Conservation (phyloP, 768 basidiomycete species). For the Leccinum longicurvipes region DNA sequence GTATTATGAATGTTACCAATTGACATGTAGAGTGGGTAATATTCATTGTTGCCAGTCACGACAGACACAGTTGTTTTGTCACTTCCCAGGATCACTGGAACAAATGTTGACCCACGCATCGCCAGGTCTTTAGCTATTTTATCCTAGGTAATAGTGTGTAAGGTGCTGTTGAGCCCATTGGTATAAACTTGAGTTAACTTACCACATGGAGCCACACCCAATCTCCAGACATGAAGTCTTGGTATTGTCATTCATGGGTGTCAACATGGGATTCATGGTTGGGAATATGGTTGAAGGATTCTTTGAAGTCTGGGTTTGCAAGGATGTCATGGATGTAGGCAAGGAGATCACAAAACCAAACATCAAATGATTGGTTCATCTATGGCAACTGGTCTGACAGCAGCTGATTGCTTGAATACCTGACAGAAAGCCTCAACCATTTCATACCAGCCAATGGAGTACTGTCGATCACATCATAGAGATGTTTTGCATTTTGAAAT, state of each 20-base stretch:
- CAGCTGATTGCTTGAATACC: conserved; percentile 16
- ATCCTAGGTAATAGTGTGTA: conserved; percentile 11
- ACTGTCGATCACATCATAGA: conserved; percentile 28
- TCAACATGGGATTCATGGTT: conserved; percentile 2
- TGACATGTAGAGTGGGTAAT: not conserved
- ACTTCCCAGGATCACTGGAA: not conserved
- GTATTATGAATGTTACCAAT: not conserved
- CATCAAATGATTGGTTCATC: conserved; percentile 26
- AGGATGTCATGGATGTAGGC: conserved; percentile 16
- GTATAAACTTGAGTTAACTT: not conserved
- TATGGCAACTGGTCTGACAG: conserved; percentile 5
- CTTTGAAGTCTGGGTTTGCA: conserved; percentile 18
- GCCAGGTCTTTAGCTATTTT: conserved; percentile 16
- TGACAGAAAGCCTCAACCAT: conserved; percentile 33
- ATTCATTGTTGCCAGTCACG: not conserved
- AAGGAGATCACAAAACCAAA: conserved; percentile 25
- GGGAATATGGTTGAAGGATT: conserved; percentile 16
- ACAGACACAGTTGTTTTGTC: not conserved
- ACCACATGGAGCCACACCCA: conserved; percentile 9
- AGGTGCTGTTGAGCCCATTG: not conserved
- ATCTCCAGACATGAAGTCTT: too few species aligned
- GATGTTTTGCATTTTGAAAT: not conserved
- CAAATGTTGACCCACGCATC: conserved; percentile 5
- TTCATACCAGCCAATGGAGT: conserved; percentile 35
- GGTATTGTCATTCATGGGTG: not conserved